phyloP scores from a whole-genome alignment of 2,329 filamentous ascomycete species.

The Orbilia blumenaviensis region DNA sequence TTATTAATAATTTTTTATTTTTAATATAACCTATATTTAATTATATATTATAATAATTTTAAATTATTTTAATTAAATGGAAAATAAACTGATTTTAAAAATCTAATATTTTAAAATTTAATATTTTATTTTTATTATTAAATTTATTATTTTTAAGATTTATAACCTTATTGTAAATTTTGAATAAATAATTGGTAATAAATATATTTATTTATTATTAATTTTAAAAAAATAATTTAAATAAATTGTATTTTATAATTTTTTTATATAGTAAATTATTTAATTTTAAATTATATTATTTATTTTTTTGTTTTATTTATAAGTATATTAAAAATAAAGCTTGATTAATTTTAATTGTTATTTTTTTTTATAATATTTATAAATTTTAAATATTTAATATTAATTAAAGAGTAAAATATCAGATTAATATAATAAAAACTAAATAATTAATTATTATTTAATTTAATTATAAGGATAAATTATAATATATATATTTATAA shows the following conservation, averaged over 20 bases:
- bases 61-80: neutral
- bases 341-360: neutral
- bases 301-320: neutral
- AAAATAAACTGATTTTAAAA: neutral
- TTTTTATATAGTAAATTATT: neutral
- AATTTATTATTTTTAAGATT: neutral
- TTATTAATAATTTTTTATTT: neutral
- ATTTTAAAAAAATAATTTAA: neutral
- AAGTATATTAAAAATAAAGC: neutral
- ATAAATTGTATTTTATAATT: neutral
- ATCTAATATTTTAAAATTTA: neutral
- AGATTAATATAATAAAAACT: neutral
- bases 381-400: neutral
- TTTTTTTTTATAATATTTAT: neutral
- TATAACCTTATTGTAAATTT: neutral
- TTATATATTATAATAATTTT: neutral
- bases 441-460: conserved; percentile 21
- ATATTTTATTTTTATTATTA: neutral
- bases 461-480: neutral
- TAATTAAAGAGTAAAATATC: neutral
- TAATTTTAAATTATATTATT: neutral
- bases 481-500: neutral
- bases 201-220: neutral
- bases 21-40: conserved; percentile 6
- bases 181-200: neutral